phyloP scores from a whole-genome alignment of 2,329 filamentous ascomycete species.

The Monilinia polystroma region DNA sequence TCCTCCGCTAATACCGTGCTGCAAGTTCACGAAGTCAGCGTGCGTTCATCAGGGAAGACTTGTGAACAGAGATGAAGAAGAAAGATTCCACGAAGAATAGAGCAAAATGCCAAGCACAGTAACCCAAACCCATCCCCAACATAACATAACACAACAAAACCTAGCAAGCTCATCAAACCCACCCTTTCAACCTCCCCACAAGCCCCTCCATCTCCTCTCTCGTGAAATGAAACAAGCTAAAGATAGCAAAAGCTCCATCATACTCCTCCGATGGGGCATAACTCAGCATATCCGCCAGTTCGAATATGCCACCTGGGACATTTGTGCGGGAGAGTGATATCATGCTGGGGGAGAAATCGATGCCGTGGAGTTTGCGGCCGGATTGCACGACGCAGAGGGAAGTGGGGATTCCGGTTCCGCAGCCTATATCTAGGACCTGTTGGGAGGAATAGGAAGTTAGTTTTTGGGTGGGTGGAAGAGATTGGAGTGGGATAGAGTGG shows the following conservation, averaged over 20 bases:
- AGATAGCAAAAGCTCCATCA: neutral
- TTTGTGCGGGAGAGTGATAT: neutral
- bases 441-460: neutral
- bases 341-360: neutral
- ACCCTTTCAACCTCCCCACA: neutral
- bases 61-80: neutral
- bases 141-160: neutral
- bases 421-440: neutral
- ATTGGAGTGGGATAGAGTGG: too few species aligned
- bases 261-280: neutral
- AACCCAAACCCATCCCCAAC: neutral
- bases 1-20: neutral
- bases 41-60: neutral
- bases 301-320: neutral
- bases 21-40: neutral
- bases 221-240: neutral
- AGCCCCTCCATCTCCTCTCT: neutral
- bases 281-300: neutral
- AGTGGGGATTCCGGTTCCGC: constrained; percentile 3
- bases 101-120: neutral
- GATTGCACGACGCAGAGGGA: neutral
- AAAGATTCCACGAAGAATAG: neutral
- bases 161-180: neutral
- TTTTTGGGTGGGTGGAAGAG: neutral
- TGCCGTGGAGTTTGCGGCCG: neutral